These are phyloP conservation scores for Porphyrellus cyaneotinctus DNA, from an alignment of 768 basidiomycete genomes.

Conservation along the genomic window DNA sequence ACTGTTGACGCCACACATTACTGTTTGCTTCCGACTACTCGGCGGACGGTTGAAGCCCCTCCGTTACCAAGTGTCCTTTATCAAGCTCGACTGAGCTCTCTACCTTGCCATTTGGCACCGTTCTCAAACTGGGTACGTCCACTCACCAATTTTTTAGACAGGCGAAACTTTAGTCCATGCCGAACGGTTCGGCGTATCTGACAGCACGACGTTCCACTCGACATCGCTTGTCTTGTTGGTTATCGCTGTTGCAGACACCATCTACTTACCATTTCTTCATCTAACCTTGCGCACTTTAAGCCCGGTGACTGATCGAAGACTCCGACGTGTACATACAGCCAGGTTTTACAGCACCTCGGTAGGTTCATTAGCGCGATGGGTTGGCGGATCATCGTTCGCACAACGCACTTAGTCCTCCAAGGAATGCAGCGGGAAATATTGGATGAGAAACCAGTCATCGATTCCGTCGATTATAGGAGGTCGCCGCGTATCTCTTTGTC, in stretches of 20 bases:
- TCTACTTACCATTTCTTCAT: neutral
- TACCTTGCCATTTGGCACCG: neutral
- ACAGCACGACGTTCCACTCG: neutral
- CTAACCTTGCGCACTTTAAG: neutral
- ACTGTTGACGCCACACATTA: neutral
- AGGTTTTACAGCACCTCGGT: neutral
- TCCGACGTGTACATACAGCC: neutral
- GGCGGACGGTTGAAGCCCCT: neutral
- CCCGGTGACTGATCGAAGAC: too few relatives aligned
- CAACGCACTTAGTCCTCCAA: neutral
- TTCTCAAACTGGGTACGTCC: neutral
- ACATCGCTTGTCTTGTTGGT: slow-evolving; percentile 14
- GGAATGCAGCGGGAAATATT: neutral
- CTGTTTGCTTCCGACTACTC: neutral
- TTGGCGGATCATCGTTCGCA: too few relatives aligned
- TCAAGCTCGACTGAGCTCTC: neutral
- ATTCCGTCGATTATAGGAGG: neutral
- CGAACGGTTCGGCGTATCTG: slow-evolving; percentile 3
- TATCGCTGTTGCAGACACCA: neutral
- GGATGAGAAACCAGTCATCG: neutral
- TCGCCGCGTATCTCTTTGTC: neutral
- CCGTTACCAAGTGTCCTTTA: slow-evolving; percentile 4
- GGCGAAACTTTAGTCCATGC: neutral
- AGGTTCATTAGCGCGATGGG: too few relatives aligned
- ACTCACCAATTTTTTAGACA: neutral